Percentiles rank a stretch among this genome's conserved stretches.
Evolutionary conservation across 2,329 filamentous ascomycete genomes (phyloP).

Genomic region (Cladosporium cucumerinum): DNA sequence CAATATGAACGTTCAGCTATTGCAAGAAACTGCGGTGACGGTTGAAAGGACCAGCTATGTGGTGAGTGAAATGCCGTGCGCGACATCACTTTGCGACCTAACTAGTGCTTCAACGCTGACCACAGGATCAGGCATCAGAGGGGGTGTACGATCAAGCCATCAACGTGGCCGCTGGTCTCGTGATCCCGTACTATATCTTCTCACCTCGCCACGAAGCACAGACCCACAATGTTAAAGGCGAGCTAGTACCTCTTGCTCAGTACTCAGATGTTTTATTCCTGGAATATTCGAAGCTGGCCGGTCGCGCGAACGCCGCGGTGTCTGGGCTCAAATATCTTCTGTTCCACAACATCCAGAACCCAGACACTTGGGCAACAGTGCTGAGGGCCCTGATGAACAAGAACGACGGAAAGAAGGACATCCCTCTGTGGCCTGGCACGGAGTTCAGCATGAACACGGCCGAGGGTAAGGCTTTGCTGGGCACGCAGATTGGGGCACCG

Average conservation of each 20-base stretch:
- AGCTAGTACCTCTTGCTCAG: not conserved
- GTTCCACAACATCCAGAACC: slow-evolving; percentile 9
- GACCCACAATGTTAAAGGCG: not conserved
- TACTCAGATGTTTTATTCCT: slow-evolving; percentile 14
- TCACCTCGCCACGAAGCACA: slow-evolving; percentile 10
- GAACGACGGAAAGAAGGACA: slow-evolving; percentile 8
- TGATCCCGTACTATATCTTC: slow-evolving; percentile 10
- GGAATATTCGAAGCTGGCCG: slow-evolving; percentile 4
- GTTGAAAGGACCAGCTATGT: slow-evolving; percentile 11
- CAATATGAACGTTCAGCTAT: slow-evolving; percentile 6
- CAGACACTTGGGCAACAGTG: not conserved
- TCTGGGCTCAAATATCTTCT: not conserved
- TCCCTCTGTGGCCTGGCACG: slow-evolving; percentile 4
- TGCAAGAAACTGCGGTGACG: slow-evolving; percentile 11
- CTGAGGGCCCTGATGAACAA: slow-evolving; percentile 8
- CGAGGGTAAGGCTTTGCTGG: slow-evolving; percentile 9
- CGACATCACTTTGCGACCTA: too few species aligned
- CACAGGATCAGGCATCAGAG: not conserved
- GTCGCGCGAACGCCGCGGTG: not conserved
- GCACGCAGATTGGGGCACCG: slow-evolving; percentile 5
- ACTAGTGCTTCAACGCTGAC: too few species aligned
- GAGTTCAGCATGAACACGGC: not conserved
- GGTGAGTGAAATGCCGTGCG: not conserved
- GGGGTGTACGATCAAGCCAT: slow-evolving; percentile 10
- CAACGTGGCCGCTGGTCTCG: slow-evolving; percentile 5